Evolutionary conservation across 176 grass and related monocot species (phyloP).

Genomic region (Oryza australiensis): DNA sequence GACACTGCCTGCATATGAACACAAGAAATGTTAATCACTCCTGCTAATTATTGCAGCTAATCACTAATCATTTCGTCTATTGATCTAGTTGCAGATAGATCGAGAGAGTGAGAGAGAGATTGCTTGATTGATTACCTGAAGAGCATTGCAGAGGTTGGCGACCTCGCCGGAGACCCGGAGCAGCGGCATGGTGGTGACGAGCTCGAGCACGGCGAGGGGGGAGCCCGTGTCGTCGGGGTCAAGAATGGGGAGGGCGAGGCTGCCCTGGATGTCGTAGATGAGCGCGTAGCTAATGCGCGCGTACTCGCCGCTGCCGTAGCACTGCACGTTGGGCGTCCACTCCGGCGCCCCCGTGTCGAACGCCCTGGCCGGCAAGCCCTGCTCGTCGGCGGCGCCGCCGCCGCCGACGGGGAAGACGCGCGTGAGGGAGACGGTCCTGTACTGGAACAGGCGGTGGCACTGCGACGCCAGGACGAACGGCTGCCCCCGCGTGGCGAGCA

Average conservation of each 20-base stretch:
- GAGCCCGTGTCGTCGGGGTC: conserved; percentile 35
- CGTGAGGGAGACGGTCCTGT: conserved; percentile 64
- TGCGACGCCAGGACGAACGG: conserved; percentile 70
- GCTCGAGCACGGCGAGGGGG: conserved; percentile 83
- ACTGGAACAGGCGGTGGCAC: conserved; percentile 69
- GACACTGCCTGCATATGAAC: conserved; percentile 56
- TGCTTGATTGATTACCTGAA: no score
- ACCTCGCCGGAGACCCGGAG: conserved; percentile 66
- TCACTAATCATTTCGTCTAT: not conserved
- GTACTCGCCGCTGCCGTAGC: conserved; percentile 86
- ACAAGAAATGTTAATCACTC: conserved; percentile 6
- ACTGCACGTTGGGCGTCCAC: conserved; percentile 96
- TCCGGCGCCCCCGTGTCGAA: conserved; percentile 74
- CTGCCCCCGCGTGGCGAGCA: conserved; percentile 80
- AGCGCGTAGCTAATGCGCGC: conserved; percentile 86
- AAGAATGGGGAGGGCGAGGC: conserved; percentile 76
- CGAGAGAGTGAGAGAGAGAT: not conserved
- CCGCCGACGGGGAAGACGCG: conserved; percentile 77
- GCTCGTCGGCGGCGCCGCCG: conserved; percentile 38
- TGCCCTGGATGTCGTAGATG: conserved; percentile 80
- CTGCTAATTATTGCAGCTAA: not conserved
- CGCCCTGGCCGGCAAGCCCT: conserved; percentile 72
- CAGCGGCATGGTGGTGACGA: conserved; percentile 63
- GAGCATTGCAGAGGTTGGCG: conserved; percentile 78
- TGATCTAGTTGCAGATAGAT: not conserved